Evolutionary conservation across 768 basidiomycete species (phyloP).

Genomic region (Mycena rosella): DNA sequence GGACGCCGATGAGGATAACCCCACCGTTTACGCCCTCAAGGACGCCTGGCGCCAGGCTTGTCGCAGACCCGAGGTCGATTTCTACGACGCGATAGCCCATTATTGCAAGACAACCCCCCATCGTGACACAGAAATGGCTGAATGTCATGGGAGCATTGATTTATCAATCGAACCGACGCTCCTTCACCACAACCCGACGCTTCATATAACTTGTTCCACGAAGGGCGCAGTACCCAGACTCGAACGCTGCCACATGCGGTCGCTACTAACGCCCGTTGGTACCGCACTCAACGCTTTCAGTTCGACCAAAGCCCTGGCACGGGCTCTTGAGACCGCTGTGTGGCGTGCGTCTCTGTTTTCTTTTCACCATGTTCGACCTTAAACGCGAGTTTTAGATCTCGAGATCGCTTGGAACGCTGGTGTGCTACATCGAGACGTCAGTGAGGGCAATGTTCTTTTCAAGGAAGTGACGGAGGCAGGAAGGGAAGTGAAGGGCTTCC

Average conservation of each 20-base stretch:
- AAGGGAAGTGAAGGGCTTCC: background rate
- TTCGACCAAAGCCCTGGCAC: background rate
- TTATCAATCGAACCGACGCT: background rate
- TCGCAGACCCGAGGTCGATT: conserved; percentile 28
- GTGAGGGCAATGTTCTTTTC: conserved; percentile 31
- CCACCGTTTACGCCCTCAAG: conserved; percentile 24
- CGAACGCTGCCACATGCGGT: conserved; percentile 18
- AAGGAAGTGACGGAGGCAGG: background rate
- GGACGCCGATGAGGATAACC: background rate
- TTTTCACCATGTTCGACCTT: background rate
- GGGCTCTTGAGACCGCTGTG: conserved; percentile 5
- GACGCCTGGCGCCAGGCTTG: conserved; percentile 22
- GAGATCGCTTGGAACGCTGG: conserved; percentile 16
- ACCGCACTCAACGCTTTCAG: conserved; percentile 2
- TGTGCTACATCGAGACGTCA: conserved; percentile 28
- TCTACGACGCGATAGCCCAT: conserved; percentile 18
- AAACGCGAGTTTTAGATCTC: background rate
- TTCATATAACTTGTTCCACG: background rate
- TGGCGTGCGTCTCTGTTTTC: conserved; percentile 13
- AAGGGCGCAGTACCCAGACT: background rate
- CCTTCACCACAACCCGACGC: background rate
- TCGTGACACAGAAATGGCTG: conserved; percentile 3
- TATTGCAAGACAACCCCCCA: background rate
- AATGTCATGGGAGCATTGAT: conserved; percentile 25
- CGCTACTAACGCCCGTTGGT: conserved; percentile 25